Evolutionary conservation across 1,139 yeast genomes (phyloP).

Genomic region (Diutina siamensis): DNA sequence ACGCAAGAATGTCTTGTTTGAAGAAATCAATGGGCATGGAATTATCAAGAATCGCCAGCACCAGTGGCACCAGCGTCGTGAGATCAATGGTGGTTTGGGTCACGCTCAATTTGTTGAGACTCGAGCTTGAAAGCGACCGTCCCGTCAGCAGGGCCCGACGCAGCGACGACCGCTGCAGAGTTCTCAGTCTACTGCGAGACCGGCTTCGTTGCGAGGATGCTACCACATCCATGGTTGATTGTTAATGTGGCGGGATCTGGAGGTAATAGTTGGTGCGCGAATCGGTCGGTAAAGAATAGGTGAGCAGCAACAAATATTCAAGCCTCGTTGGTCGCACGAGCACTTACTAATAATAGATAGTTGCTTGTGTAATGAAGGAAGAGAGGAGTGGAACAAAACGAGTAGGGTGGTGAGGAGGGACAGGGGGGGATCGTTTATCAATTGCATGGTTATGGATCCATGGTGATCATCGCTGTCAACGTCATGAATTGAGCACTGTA

Average conservation of each 20-base stretch:
- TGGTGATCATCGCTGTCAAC: too few species aligned
- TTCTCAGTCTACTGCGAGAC: constrained; percentile 1
- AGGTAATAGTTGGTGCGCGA: background rate
- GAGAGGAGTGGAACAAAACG: too few species aligned
- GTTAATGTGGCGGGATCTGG: background rate
- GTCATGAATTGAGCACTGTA: too few species aligned
- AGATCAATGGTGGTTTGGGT: constrained; percentile 20
- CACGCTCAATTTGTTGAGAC: constrained; percentile 11
- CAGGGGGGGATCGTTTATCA: too few species aligned
- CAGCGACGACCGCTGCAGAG: constrained; percentile 3
- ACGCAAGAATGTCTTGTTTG: constrained; percentile 64
- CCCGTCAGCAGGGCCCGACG: constrained; percentile 5
- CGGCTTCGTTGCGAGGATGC: constrained; percentile 1
- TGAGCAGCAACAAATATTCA: too few species aligned
- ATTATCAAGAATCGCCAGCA: constrained; percentile 45
- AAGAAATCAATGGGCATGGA: constrained; percentile 74
- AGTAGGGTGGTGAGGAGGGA: too few species aligned
- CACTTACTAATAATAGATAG: too few species aligned
- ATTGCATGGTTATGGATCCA: too few species aligned
- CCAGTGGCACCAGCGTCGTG: constrained; percentile 24
- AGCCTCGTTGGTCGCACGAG: too few species aligned
- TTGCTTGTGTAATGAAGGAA: too few species aligned
- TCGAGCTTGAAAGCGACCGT: constrained; percentile 10
- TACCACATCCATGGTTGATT: constrained; percentile 1
- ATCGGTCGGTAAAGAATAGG: too few species aligned